Base-by-base conservation (phyloP, 768 basidiomycete species). In the Mycena galericulata region DNA sequence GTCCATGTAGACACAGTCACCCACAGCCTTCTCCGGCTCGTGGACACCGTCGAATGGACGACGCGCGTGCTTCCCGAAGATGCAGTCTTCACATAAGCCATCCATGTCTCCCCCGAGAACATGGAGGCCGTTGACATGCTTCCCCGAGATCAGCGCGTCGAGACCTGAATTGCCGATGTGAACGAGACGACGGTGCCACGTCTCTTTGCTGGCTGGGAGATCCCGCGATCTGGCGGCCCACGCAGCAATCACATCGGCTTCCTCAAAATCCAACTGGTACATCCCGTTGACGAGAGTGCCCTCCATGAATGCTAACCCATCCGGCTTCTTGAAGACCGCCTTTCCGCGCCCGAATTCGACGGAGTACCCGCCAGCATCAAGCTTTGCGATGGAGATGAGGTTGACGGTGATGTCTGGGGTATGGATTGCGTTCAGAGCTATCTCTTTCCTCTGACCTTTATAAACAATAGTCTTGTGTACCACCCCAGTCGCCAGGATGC, bases 1-100 rank as follows among this genome's bases (percentile, higher is more conserved):
- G 22, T 65, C 63, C 43, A 65, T 65, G 27, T 65, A 65, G 15
- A 57, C 43, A 22, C 63, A 8, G 30, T 64, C 63, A 9, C 63
- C 63, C 20, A 47, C 43, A 15, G 24, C 63, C 43, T 32, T 47
- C 46, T 65, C 63, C 22, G 27, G 54, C 36, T 65, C 63, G 27
- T 65, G 63, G 2, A 26, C 11, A 8, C n/a, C n/a, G n/a, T n/a
- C n/a, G n/a, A n/a, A n/a, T n/a, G n/a, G n/a, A n/a, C n/a, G n/a
- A n/a, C n/a, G n/a, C n/a, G n/a, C n/a, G n/a, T n/a, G n/a, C n/a
- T n/a, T n/a, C n/a, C n/a, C n/a, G n/a, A n/a, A n/a, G n/a, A n/a
- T n/a, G n/a, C n/a, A n/a, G n/a, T n/a, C n/a, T n/a, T n/a, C n/a
- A n/a, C n/a, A n/a, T n/a, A n/a, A n/a, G n/a, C n/a, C n/a, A n/a